Evolutionary conservation across 2,329 filamentous ascomycete species (phyloP).

Genomic region (Penicillium brevicompactum): DNA sequence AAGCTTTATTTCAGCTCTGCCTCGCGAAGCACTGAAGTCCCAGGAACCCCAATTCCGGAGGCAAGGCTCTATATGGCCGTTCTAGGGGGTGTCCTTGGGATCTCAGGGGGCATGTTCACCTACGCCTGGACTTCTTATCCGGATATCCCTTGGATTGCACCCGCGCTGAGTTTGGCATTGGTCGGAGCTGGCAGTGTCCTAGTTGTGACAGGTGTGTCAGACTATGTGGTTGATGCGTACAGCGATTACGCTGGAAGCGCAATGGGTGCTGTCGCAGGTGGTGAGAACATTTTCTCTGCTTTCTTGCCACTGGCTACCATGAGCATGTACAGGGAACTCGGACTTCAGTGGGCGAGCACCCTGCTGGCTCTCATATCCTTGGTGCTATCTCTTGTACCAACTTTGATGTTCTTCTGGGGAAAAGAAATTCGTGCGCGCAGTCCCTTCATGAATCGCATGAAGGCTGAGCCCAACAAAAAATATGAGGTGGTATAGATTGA

Average conservation of each 20-base stretch:
- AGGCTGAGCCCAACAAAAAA: background rate
- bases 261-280: constrained; percentile 45
- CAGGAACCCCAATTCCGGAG: constrained; percentile 43
- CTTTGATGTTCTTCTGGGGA: constrained; percentile 42
- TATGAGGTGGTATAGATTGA: background rate
- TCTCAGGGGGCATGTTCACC: constrained; percentile 22
- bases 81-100: constrained; percentile 13
- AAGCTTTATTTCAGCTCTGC: constrained; percentile 23
- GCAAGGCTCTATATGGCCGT: constrained; percentile 43
- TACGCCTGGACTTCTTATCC: constrained; percentile 32
- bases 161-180: constrained; percentile 29
- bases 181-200: constrained; percentile 42
- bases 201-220: constrained; percentile 48
- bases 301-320: constrained; percentile 47
- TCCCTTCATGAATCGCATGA: constrained; percentile 22
- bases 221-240: constrained; percentile 52
- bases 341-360: constrained; percentile 44
- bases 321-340: constrained; percentile 38
- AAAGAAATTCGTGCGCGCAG: constrained; percentile 31
- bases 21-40: constrained; percentile 36
- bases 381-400: constrained; percentile 35
- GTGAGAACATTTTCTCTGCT: constrained; percentile 45
- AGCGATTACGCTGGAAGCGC: constrained; percentile 49
- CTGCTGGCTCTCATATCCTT: constrained; percentile 43
- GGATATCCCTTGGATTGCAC: constrained; percentile 33